Base-by-base conservation (phyloP, 1,284 basidiomycete species). In the Caloboletus inedulis region DNA sequence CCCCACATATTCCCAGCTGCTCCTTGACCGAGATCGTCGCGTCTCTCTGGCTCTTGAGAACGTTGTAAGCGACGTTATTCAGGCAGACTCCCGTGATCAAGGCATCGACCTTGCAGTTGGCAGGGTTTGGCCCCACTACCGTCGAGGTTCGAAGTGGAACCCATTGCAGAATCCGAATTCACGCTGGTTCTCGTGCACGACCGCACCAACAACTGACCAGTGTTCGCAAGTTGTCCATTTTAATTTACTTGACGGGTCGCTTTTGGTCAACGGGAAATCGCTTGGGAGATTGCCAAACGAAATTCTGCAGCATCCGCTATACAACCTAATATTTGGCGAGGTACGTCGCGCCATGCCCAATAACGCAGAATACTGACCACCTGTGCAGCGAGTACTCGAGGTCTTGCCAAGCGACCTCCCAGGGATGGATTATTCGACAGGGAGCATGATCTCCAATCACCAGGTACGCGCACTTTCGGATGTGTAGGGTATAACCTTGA, bases 261-360 rank as follows among this genome's bases (percentile, higher is more conserved):
- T 81, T 4, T 60, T 78, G 8, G 65, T 80, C 7, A 62, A 75
- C 31, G 78, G 77, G 0, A 68, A 69, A 44, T 65, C 72, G 1
- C 51, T 76, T 2, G 71, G 72, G 7, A 65, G 71, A 29, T 62
- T 80, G 19, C 76, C 79, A 0, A 45, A 30, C 0, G 51, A 57
- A 0, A 72, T 78, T 25, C 19, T 63, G 0, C 30, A 27, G 0
- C 70, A 78, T 57, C 33, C 69, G 0, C 59, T 64, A 0, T 81
- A 73, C 42, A 27, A 35, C 2, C 56, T 66, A 0, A 53, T 78
- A 27, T 69, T 73, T 39, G 64, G 62, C 18, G 29, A 62, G 37
- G 71, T 71, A 37, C n/a, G 56, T 52, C 12, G 6, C 6, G 9
- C 19, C 4, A 21, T 43, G 3, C 9, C 9, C 29, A 7, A 19